phyloP scores from a whole-genome alignment of 345 rosid species.

The Citrus reticulata region DNA sequence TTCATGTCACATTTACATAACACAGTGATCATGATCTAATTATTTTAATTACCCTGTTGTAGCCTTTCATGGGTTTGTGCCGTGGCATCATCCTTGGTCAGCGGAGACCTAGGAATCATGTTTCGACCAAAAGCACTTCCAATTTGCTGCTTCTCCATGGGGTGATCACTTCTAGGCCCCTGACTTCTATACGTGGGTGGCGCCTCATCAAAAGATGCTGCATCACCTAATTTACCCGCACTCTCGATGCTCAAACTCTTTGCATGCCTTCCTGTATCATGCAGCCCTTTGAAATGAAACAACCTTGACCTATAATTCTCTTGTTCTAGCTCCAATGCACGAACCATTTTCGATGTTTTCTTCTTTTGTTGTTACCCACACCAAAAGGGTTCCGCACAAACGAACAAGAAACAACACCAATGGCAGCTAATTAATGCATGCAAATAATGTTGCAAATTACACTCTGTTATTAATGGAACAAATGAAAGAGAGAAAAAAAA shows the following conservation, averaged over 20 bases:
- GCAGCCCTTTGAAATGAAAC: conserved; percentile 55
- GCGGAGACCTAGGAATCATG: conserved; percentile 14
- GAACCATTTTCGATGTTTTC: conserved; percentile 36
- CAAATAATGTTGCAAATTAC: background rate
- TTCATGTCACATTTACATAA: too few relatives aligned
- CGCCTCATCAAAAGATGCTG: conserved; percentile 22
- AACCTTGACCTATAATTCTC: conserved; percentile 51
- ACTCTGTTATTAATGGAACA: background rate
- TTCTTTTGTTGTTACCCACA: background rate
- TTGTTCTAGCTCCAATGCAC: conserved; percentile 56
- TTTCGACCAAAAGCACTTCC: conserved; percentile 13
- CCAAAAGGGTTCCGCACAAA: background rate
- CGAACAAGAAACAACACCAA: background rate
- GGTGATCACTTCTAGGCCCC: conserved; percentile 18
- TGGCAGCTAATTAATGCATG: background rate
- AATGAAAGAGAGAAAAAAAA: background rate
- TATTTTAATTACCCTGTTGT: conserved; percentile 21
- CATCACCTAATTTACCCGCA: conserved; percentile 23
- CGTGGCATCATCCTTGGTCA: conserved; percentile 8
- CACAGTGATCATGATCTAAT: background rate
- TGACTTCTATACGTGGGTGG: conserved; percentile 13
- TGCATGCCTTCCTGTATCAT: conserved; percentile 34
- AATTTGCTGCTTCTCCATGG: conserved; percentile 18
- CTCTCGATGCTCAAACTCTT: conserved; percentile 51
- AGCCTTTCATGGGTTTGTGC: background rate